A percentile compares a stretch with the other conserved stretches of the same genome.
These are phyloP conservation scores for Coffea canephora DNA, from an alignment of 257 asterid genomes.

Conservation along the genomic window DNA sequence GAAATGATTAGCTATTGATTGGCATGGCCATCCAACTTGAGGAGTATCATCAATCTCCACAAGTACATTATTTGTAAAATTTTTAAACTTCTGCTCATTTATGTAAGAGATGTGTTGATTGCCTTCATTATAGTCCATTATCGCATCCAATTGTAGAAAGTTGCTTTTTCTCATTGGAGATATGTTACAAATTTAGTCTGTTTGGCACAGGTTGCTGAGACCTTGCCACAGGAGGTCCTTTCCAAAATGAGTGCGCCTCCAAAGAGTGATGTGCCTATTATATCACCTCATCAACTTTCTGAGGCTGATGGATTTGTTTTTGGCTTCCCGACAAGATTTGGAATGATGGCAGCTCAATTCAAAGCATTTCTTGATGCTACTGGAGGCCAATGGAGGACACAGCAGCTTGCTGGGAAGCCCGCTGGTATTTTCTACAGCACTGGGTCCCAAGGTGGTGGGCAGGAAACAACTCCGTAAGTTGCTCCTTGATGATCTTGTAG, in stretches of 20 bases:
- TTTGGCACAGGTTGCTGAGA: slow-evolving; percentile 63
- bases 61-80: not conserved
- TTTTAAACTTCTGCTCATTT: not conserved
- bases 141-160: not conserved
- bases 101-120: not conserved
- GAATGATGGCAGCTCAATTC: slow-evolving; percentile 88
- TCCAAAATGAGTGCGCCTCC: slow-evolving; percentile 81
- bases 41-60: not conserved
- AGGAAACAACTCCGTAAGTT: slow-evolving; percentile 74
- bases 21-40: not conserved
- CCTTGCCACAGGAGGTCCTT: slow-evolving; percentile 63
- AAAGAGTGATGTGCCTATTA: slow-evolving; percentile 58
- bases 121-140: not conserved
- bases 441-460: slow-evolving; percentile 88
- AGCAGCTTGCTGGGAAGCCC: slow-evolving; percentile 80
- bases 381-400: slow-evolving; percentile 85
- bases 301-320: slow-evolving; percentile 77
- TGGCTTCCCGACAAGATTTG: slow-evolving; percentile 82
- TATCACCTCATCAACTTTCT: slow-evolving; percentile 56
- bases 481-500: not conserved
- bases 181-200: slow-evolving; percentile 1
- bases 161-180: not conserved
- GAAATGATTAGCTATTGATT: not conserved
- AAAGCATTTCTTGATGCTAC: slow-evolving; percentile 85
- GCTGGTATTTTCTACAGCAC: slow-evolving; percentile 91